phyloP scores from a whole-genome alignment of 2,329 filamentous ascomycete species.

The Cercospora berteroae region DNA sequence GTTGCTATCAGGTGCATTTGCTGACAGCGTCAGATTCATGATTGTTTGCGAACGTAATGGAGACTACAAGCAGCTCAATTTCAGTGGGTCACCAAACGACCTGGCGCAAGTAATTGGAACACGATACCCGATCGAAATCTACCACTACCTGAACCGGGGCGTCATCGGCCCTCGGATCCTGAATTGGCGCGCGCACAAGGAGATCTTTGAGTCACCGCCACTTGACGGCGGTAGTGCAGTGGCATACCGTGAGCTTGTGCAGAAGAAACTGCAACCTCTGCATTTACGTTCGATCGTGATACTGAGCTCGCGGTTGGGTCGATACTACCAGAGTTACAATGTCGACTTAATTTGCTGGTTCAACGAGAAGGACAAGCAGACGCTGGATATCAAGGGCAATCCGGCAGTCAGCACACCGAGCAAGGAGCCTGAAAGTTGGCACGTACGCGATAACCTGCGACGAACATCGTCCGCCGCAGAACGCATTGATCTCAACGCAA shows the following conservation, averaged over 20 bases:
- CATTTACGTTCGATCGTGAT: slow-evolving; percentile 75
- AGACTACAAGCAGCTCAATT: slow-evolving; percentile 70
- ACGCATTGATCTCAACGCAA: slow-evolving; percentile 23
- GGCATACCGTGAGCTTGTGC: slow-evolving; percentile 78
- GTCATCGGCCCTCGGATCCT: slow-evolving; percentile 76
- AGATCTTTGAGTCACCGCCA: slow-evolving; percentile 77
- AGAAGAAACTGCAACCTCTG: slow-evolving; percentile 68
- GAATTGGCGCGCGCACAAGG: slow-evolving; percentile 76
- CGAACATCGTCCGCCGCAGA: slow-evolving; percentile 16
- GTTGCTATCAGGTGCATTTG: background rate
- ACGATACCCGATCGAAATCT: slow-evolving; percentile 4
- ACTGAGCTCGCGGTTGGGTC: slow-evolving; percentile 73
- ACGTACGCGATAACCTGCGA: slow-evolving; percentile 53
- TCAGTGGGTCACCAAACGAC: slow-evolving; percentile 72
- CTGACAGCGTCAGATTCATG: slow-evolving; percentile 57
- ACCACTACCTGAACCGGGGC: slow-evolving; percentile 72
- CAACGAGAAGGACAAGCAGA: slow-evolving; percentile 63
- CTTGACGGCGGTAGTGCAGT: slow-evolving; percentile 77
- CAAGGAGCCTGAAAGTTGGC: slow-evolving; percentile 61
- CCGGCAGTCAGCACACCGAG: slow-evolving; percentile 16
- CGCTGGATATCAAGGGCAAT: slow-evolving; percentile 31
- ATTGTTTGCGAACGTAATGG: slow-evolving; percentile 77
- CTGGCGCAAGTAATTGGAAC: slow-evolving; percentile 75
- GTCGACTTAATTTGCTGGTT: slow-evolving; percentile 84
- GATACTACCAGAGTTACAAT: slow-evolving; percentile 77